These are phyloP conservation scores for Eucalyptus pumila DNA, from an alignment of 345 rosid species.

Conservation along the genomic window DNA sequence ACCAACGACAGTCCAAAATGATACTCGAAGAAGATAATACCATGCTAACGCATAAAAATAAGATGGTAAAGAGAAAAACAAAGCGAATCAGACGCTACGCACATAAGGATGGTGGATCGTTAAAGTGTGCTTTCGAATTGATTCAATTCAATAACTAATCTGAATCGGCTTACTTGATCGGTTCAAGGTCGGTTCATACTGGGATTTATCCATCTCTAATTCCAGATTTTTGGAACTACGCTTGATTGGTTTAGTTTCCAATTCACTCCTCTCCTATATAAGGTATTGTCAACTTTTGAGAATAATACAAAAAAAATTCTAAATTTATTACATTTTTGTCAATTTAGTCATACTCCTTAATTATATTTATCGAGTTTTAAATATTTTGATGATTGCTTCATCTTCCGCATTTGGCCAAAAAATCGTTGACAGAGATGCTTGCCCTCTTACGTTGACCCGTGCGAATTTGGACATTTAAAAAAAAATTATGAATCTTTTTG, in stretches of 20 bases:
- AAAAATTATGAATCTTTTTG: no score
- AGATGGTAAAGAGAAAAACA: not conserved
- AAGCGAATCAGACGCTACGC: no score
- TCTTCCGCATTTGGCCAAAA: not conserved
- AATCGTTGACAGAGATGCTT: rapidly evolving
- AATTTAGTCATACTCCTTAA: no score
- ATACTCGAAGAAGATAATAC: not conserved
- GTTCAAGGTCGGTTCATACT: rapidly evolving
- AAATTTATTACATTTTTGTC: rapidly evolving
- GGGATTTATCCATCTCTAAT: rapidly evolving
- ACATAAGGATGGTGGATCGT: not conserved
- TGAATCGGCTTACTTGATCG: no score
- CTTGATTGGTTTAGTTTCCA: not conserved
- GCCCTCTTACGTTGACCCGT: rapidly evolving
- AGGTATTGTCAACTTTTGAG: not conserved
- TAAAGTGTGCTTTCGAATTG: rapidly evolving
- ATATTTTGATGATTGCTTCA: not conserved
- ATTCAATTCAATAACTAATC: not conserved
- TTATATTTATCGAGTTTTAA: rapidly evolving
- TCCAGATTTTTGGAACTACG: rapidly evolving
- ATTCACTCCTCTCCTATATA: not conserved
- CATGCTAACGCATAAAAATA: not conserved
- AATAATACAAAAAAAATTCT: rapidly evolving
- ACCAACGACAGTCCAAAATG: not conserved
- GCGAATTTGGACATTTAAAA: no score